Conservation (phyloP, 2,329 filamentous ascomycete genomes). For the Clathrospora elynae region DNA sequence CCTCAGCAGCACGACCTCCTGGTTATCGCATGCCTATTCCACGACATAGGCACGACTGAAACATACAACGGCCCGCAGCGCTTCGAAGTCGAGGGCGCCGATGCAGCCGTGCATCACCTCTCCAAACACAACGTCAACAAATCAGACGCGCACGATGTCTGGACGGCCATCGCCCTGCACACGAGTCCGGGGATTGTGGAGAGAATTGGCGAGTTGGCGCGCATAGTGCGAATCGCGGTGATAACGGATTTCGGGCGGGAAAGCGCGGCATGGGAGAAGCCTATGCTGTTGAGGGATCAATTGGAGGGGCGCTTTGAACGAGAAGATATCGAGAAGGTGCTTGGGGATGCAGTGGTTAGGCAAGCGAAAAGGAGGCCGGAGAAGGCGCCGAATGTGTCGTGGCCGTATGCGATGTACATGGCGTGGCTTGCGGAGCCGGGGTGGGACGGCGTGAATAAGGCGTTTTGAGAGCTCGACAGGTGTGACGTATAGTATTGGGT, state of each 20-base stretch:
- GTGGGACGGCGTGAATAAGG: slow-evolving; percentile 40
- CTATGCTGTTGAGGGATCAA: slow-evolving; percentile 21
- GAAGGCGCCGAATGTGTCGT: slow-evolving; percentile 50
- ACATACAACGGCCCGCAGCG: slow-evolving; percentile 42
- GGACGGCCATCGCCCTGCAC: slow-evolving; percentile 54
- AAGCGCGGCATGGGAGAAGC: slow-evolving; percentile 22
- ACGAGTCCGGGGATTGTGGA: slow-evolving; percentile 54
- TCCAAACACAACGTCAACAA: slow-evolving; percentile 24
- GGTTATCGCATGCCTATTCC: slow-evolving; percentile 65
- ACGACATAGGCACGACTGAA: slow-evolving; percentile 74
- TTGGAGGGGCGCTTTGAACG: slow-evolving; percentile 43
- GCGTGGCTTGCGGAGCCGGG: slow-evolving; percentile 34
- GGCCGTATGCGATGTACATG: slow-evolving; percentile 42
- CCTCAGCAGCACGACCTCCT: slow-evolving; percentile 55
- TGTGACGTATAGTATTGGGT: not conserved
- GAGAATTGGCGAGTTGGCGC: slow-evolving; percentile 48
- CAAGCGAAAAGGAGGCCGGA: slow-evolving; percentile 45
- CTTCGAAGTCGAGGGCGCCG: slow-evolving; percentile 55
- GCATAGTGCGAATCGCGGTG: slow-evolving; percentile 48
- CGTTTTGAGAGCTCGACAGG: slow-evolving; percentile 23
- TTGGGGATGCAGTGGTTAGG: slow-evolving; percentile 51
- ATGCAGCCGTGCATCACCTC: slow-evolving; percentile 48
- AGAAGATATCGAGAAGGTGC: slow-evolving; percentile 51
- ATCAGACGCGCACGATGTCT: slow-evolving; percentile 48
- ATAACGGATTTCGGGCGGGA: slow-evolving; percentile 48